Evolutionary conservation across 108 stramenopile species (phyloP).

Genomic region (Nannochloropsis oceanica): DNA sequence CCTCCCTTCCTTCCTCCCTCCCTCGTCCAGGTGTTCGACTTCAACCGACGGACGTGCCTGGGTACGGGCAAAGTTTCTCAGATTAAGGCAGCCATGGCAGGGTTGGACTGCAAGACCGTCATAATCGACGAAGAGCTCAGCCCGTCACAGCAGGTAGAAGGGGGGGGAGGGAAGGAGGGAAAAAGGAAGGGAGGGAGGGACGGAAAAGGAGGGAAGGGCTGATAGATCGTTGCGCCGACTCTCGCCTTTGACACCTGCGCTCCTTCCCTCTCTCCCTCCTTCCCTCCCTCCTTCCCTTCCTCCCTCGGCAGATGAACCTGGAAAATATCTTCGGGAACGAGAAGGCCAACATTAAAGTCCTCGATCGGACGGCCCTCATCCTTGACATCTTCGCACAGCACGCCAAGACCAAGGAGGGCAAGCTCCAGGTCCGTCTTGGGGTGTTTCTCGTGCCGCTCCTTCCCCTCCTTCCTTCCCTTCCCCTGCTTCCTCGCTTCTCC

Average conservation of each 20-base stretch:
- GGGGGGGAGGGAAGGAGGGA: background rate
- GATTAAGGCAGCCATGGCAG: conserved; percentile 45
- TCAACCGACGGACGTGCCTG: conserved; percentile 79
- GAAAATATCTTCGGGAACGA: conserved; percentile 45
- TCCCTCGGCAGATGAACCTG: conserved; percentile 24
- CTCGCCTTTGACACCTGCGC: too few species aligned
- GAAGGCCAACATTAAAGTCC: conserved; percentile 44
- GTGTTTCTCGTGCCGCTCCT: background rate
- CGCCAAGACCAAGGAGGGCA: conserved; percentile 78
- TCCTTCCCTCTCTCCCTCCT: background rate
- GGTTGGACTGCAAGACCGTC: conserved; percentile 48
- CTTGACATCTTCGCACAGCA: conserved; percentile 91
- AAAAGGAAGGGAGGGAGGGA: background rate
- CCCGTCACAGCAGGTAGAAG: conserved; percentile 68
- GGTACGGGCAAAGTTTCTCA: conserved; percentile 39
- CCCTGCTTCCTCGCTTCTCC: too few species aligned
- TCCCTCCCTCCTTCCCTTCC: background rate
- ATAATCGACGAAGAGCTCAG: conserved; percentile 87
- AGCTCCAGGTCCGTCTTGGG: conserved; percentile 47
- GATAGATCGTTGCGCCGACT: too few species aligned
- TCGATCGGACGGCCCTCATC: conserved; percentile 93
- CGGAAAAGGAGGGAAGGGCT: background rate
- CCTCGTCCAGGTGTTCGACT: conserved; percentile 47
- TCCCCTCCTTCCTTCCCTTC: background rate
- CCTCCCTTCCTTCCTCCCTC: too few species aligned